Evolutionary conservation across 2,329 filamentous ascomycete species (phyloP), one percentile per base, ranked within the genome.

Genomic region (Trichoderma koningiopsis): DNA sequence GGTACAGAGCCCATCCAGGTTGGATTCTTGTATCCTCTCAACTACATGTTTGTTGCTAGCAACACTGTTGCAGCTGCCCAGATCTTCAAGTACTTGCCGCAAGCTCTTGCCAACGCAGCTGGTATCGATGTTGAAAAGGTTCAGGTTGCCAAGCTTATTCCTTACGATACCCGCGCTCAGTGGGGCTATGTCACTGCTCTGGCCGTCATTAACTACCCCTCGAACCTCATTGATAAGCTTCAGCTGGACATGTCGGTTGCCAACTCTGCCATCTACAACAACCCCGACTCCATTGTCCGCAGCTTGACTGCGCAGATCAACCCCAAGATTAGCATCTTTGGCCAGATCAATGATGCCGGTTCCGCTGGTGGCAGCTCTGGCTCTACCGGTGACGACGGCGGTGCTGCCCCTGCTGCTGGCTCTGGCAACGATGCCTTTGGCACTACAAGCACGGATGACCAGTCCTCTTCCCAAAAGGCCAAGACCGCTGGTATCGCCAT

Each of bases 291-390:
- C 3, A 87, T 93, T n/a, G 86, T 93, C 52, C 85, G 85, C 72
- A 89, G 91, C 58, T 81, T 98, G 72, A 93, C 96, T 73, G 83
- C 82, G 68, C 88, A 96, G 82, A 92, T 98, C 80, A 95, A 98
- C 81, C 88, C 91, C 3, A 89, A 91, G 3, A 94, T 97, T 64
- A 74, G 77, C 43, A 72, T 80, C 55, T 73, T 75, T 11, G 79
- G 79, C 55, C 72, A 77, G 37, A 70, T 76, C 53, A 85, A 82
- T 57, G 81, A 80, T 56, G 78, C 75, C 53, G 76, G 80, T 3
- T 81, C 80, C 31, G 77, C 76, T 24, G 79, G 78, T 35, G 65
- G 70, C 24, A 22, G 40, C 13, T 24, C 27, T 31, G 64, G 64
- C 40, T 52, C 40, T 5, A n/a, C 22, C 47, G 43, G 43, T 16